Conservation (phyloP, 2,329 filamentous ascomycete genomes). For the Thelonectria blattea region DNA sequence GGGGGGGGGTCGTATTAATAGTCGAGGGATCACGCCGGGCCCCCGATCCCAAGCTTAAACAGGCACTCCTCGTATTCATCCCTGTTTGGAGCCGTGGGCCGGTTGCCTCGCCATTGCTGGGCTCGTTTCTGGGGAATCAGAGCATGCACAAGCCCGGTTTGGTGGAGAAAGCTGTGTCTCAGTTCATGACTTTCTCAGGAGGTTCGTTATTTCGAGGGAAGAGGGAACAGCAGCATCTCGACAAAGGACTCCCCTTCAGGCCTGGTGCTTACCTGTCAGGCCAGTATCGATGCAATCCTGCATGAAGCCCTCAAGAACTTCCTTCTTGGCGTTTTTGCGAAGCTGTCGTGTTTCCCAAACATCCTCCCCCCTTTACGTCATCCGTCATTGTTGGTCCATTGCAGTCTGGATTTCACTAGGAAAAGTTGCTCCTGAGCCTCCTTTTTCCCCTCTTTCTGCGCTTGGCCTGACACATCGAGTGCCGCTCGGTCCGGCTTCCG, state of each 20-base stretch:
- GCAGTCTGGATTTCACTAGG: not conserved
- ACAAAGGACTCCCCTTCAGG: not conserved
- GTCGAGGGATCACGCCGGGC: not conserved
- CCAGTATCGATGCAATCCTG: not conserved
- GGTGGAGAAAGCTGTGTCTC: not conserved
- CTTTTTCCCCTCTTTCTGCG: not conserved
- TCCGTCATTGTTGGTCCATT: not conserved
- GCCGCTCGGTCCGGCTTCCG: not conserved
- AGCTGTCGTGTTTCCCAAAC: not conserved
- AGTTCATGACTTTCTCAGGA: not conserved
- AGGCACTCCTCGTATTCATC: conserved; percentile 8
- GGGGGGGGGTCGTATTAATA: conserved; percentile 8
- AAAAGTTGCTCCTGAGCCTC: not conserved
- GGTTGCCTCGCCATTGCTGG: conserved; percentile 1
- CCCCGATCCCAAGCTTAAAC: not conserved
- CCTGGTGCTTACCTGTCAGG: not conserved
- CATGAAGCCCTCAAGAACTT: not conserved
- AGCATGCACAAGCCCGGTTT: not conserved
- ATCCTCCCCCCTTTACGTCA: not conserved
- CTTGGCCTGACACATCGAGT: not conserved
- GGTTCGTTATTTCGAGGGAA: no score
- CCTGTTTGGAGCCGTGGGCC: not conserved
- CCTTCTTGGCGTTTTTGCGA: not conserved
- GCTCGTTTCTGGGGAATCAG: not conserved
- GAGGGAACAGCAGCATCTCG: no score